Evolutionary conservation across 1,284 basidiomycete species (phyloP).

Genomic region (Moesziomyces parantarcticus): DNA sequence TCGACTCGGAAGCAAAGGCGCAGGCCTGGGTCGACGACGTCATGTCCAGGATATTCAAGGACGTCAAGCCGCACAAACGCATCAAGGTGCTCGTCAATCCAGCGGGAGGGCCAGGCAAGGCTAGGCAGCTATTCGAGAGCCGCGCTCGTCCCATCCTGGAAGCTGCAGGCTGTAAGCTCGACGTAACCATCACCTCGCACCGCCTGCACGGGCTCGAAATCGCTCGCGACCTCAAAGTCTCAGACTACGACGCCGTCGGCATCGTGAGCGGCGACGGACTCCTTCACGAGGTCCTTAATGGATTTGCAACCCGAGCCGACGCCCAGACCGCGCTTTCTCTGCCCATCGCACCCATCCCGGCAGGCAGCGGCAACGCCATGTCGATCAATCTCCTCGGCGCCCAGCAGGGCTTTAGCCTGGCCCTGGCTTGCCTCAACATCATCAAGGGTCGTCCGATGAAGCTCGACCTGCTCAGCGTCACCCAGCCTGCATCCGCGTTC

Average conservation of each 20-base stretch:
- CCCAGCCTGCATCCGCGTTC: conserved; percentile 71
- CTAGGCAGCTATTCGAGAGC: conserved; percentile 74
- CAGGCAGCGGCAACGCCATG: conserved; percentile 86
- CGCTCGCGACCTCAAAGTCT: conserved; percentile 74
- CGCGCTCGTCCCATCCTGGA: conserved; percentile 82
- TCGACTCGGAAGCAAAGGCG: conserved; percentile 22
- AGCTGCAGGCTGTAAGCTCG: conserved; percentile 78
- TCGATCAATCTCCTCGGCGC: conserved; percentile 76
- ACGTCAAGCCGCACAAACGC: conserved; percentile 43
- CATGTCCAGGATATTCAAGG: conserved; percentile 40
- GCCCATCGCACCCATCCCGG: conserved; percentile 86
- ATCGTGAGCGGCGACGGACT: conserved; percentile 89
- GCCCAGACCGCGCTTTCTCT: conserved; percentile 78
- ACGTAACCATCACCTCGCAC: conserved; percentile 72
- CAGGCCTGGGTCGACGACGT: conserved; percentile 45
- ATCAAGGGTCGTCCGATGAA: conserved; percentile 83
- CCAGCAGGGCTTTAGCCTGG: conserved; percentile 60
- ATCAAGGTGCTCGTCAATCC: conserved; percentile 83
- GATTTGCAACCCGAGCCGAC: conserved; percentile 79
- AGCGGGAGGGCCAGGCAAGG: conserved; percentile 84
- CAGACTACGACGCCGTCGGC: conserved; percentile 76
- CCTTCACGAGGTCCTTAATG: conserved; percentile 91
- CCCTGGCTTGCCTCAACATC: conserved; percentile 79
- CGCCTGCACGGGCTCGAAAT: conserved; percentile 80
- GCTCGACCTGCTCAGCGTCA: conserved; percentile 83